Base-by-base conservation (phyloP, 306 rosid species). In the Citrullus amarus region DNA sequence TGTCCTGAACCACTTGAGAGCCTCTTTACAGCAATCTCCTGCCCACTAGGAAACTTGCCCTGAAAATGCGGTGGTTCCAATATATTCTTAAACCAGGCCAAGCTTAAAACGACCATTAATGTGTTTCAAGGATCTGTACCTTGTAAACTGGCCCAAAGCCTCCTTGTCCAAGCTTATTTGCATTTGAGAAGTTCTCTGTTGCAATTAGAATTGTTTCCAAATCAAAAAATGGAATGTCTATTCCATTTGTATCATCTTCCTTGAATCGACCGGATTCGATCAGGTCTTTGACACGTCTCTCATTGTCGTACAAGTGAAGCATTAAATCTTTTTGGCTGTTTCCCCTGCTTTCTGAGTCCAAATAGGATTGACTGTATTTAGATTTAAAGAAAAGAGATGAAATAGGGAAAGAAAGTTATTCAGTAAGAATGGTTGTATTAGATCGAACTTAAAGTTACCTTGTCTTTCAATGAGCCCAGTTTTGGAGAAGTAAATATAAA, bases 1-100 rank as follows among this genome's bases (percentile, higher is more conserved):
- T 93, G 96, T 20, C 93, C 90, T 6, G 96, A 93, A 81, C 89
- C 82, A 60, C 91, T 93, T 56, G 96, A 92, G 30, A 92, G 91
- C 82, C 97, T 92, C 80, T 93, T 90, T 8, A 89, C 92, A 8
- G 93, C 97, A 50, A 92, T 74, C 83, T 90, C 90, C 81, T 87
- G 87, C 22, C 93, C 93, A 70, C 89, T 83, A 1, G 86, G 85
- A 82, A 93, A 85, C 58, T 77, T 86, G 1, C 96, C 96, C 96
- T 89, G 83, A 62, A 41, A 61, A 17, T 51, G 57, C 58, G 75
- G 38, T 17, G 79, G 22, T 20, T 53, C 13, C 63, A 55, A 11
- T 75, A 44, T 65, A 38, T 65, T 66, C 14, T 18, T 14, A 70
- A 70, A 70, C 57, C 56, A 46, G 38, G 39, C 3, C 71, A 66